Conservation (phyloP, 176 grass and related monocot genomes). For the barley (Hordeum vulgare) region MorexV3_pseudomolecules_assembly NC_058522.1:488145981-488146480, state of each 20-base stretch:
- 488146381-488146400: slow-evolving; percentile 99
- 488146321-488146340: slow-evolving; percentile 65
- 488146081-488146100: background rate
- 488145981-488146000: slow-evolving; percentile 60
- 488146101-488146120: background rate
- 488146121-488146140: background rate
- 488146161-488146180: background rate
- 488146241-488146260: slow-evolving; percentile 5
- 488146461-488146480: slow-evolving; percentile 31
- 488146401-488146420: slow-evolving; percentile 70
- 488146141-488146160: slow-evolving; percentile 10
- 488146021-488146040: background rate
- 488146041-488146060: background rate
- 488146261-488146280: slow-evolving; percentile 35
- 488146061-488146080: background rate
- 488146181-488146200: slow-evolving; percentile 1
- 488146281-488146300: slow-evolving; percentile 51
- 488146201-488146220: slow-evolving; percentile 77
- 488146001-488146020: slow-evolving; percentile 56
- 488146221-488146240: slow-evolving; percentile 51
- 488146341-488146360: slow-evolving; percentile 45
- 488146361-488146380: slow-evolving; percentile 57
- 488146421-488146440: slow-evolving; percentile 41
- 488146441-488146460: slow-evolving; percentile 29
- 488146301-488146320: slow-evolving; percentile 80